A percentile compares a stretch with the other conserved stretches of the same genome.
phyloP scores from a whole-genome alignment of 306 rosid species.

The Vigna nakashimae region DNA sequence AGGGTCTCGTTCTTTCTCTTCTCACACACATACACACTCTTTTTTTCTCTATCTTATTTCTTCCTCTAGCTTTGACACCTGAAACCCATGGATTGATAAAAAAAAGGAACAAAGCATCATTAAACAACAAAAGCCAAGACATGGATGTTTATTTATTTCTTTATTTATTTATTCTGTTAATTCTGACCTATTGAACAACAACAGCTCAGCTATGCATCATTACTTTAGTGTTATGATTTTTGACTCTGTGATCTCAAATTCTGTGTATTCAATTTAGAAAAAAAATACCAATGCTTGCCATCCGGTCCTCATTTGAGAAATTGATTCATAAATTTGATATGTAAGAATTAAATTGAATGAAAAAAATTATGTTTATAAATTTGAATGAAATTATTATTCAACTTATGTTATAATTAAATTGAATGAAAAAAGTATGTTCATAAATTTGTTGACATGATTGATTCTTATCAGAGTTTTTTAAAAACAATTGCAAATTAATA shows the following conservation, averaged over 20 bases:
- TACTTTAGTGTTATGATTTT: neutral
- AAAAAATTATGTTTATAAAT: too few species aligned
- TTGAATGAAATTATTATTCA: too few species aligned
- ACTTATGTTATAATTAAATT: too few species aligned
- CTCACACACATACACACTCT: conserved; percentile 2
- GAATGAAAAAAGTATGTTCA: too few species aligned
- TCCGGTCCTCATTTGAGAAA: neutral
- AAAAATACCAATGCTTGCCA: neutral
- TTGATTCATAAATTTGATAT: too few species aligned
- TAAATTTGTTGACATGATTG: too few species aligned
- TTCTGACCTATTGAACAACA: conserved; percentile 37
- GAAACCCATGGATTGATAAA: conserved; percentile 59
- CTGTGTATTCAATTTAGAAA: neutral
- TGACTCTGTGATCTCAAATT: neutral
- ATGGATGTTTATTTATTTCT: neutral
- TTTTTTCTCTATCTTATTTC: conserved; percentile 10
- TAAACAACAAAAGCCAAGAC: conserved; percentile 44
- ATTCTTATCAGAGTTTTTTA: too few species aligned
- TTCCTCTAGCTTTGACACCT: conserved; percentile 46
- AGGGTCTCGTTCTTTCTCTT: conserved; percentile 46
- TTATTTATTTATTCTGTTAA: conserved; percentile 29
- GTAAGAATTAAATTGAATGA: neutral
- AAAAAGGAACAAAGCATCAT: conserved; percentile 50
- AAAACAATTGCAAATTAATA: too few species aligned
- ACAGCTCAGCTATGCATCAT: conserved; percentile 46